Base-by-base conservation (phyloP, 78 protist species). In the Planoprotostelium fungivorum region DNA sequence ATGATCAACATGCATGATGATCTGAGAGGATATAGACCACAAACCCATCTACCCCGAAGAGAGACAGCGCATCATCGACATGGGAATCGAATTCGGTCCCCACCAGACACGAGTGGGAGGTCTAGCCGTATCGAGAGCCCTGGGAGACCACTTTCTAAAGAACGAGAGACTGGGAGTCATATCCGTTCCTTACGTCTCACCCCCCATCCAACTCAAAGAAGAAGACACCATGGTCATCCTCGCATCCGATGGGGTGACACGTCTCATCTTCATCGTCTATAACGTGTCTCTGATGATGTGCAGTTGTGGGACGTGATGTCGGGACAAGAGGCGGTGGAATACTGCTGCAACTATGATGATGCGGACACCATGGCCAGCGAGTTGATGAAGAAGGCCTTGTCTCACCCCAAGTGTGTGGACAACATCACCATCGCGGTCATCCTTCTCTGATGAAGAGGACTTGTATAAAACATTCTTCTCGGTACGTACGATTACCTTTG, bases 61-160 rank as follows among this genome's bases (percentile, higher is more conserved):
- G 16, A 39, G 83, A 36, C 90, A 85, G 36, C 87, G 94, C 87
- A 92, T 92, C 34, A 90, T 38, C 37, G 84, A 51, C 63, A 90
- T 87, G 37, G 95, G 95, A 51, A 36, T 93, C 9, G 86, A 88
- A 87, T 37, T 93, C 36, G 85, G 89, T 0, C 91, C 90, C 1
- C 85, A 86, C 28, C 95, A 93, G 89, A 93, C 95, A 23, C 88
- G 95, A 90, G 90, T 93, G 90, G 89, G 89, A 51, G 95, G 95
- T 88, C 84, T 93, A 34, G 91, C 91, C 91, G 95, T 93, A 37
- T 86, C 90, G 25, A 90, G 95, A 84, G 95, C 95, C 5, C 86
- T 93, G 86, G 95, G 95, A 28, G 95, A 93, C 51, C 95, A 93
- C 38, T 93, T 93, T 35, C 88, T 90, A 31, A 93, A 93, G 63